Conservation (phyloP, 495 filamentous ascomycete genomes). For the Penicillium coprophilum region DNA sequence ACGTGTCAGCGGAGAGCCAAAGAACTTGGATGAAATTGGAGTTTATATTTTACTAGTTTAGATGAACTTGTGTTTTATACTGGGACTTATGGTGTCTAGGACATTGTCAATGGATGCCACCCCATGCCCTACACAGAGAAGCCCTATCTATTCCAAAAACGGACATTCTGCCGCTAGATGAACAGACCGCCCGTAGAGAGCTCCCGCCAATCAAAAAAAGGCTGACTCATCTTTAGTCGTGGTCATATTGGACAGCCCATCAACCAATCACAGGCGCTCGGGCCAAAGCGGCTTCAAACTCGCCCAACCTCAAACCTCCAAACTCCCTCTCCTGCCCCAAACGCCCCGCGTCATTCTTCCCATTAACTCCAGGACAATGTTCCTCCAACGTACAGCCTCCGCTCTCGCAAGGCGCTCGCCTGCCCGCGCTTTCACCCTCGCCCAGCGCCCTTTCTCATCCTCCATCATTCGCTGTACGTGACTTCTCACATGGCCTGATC, state of each 20-base stretch:
- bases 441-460: slow-evolving; percentile 48
- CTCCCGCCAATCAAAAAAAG: slow-evolving; percentile 35
- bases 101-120: slow-evolving; percentile 2
- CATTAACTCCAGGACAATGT: slow-evolving; percentile 58
- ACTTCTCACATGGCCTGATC: slow-evolving; percentile 31
- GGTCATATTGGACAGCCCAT: slow-evolving; percentile 11
- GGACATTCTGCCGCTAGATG: slow-evolving; percentile 22
- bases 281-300: slow-evolving; percentile 51
- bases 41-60: neutral
- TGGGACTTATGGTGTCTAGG: neutral
- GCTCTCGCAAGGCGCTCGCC: slow-evolving; percentile 69
- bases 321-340: slow-evolving; percentile 36
- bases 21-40: neutral
- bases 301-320: slow-evolving; percentile 43
- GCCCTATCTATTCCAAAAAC: slow-evolving; percentile 34
- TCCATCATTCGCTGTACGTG: slow-evolving; percentile 51
- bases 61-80: neutral
- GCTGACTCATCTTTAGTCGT: slow-evolving; percentile 37
- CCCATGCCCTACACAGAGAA: slow-evolving; percentile 23
- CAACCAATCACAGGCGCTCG: slow-evolving; percentile 31
- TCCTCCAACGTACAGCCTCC: slow-evolving; percentile 77
- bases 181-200: slow-evolving; percentile 22
- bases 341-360: slow-evolving; percentile 25
- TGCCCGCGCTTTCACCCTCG: slow-evolving; percentile 52
- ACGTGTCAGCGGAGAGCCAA: slow-evolving; percentile 78